Evolutionary conservation across 371 early-diverging fungal genomes (phyloP), one percentile per base, ranked within the genome.

Genomic region (Polyrhizophydium stewartii): DNA sequence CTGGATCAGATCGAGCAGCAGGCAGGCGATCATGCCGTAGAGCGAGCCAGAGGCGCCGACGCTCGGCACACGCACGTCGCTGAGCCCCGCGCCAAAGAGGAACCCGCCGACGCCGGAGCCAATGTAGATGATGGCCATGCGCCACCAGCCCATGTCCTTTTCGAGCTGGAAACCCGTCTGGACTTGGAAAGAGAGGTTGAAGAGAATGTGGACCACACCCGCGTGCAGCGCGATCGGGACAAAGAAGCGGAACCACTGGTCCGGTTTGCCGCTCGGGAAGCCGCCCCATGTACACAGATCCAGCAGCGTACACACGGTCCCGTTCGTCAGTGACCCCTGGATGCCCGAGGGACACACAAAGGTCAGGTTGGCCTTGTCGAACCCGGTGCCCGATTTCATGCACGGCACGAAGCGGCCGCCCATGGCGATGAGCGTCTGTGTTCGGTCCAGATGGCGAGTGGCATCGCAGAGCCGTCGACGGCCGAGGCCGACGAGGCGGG

Each of bases 161-260:
- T 95, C 93, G 53, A 95, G 68, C 60, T 88, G 84, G 0, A 79
- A 83, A 13, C 90, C 91, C 16, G 86, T 69, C 35, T 83, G 68
- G 55, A 90, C 58, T 55, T 92, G 93, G 49, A 87, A 84, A 27
- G 81, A 37, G 73, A 92, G 66, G 67, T 95, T 95, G 61, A 92
- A 74, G 1, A 87, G 27, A 46, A 89, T 74, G 71, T 95, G 96
- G 5, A 92, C 58, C 6, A 92, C 63, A 33, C 93, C 93, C 30
- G 85, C 92, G 72, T 95, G 96, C 66, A 95, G 73, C 63, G 91
- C 89, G 35, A 92, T 87, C n/a, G 96, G 89, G 7, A 81, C 62
- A 41, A 93, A 72, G 58, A 93, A 89, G n/a, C 93, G 79, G 69
- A 78, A 92, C 79, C 87, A 86, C 63, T 92, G 93, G 66, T 90